Conservation (phyloP, 192 early-diverging fungal genomes). For the Backusella liffmaniae region DNA sequence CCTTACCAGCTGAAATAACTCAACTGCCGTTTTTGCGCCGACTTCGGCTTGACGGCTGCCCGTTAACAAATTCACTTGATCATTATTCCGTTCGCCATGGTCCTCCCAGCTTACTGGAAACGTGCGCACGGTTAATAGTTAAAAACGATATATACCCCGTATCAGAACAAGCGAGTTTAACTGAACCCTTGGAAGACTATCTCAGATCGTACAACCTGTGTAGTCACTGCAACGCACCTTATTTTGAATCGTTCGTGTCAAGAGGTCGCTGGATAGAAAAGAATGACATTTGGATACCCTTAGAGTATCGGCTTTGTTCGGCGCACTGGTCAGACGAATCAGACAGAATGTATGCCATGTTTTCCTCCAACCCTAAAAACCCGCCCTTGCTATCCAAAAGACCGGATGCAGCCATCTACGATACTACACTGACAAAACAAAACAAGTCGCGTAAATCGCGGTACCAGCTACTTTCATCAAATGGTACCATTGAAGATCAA, state of each 20-base stretch:
- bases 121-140: constrained; percentile 56
- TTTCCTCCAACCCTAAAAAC: constrained; percentile 23
- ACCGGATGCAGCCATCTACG: background rate
- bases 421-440: constrained; percentile 5
- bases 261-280: constrained; percentile 67
- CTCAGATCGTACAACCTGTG: constrained; percentile 58
- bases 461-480: background rate
- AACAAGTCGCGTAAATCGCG: background rate
- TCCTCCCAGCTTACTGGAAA: constrained; percentile 68
- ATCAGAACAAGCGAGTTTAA: background rate
- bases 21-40: constrained; percentile 70
- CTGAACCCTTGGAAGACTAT: constrained; percentile 48
- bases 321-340: constrained; percentile 73
- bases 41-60: constrained; percentile 57
- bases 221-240: constrained; percentile 78
- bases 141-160: background rate
- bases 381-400: background rate
- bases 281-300: constrained; percentile 44
- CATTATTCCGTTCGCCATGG: constrained; percentile 32
- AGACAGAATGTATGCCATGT: constrained; percentile 63
- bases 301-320: constrained; percentile 72
- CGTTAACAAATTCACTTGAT: constrained; percentile 39
- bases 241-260: constrained; percentile 64
- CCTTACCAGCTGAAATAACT: constrained; percentile 71
- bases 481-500: background rate